Percentiles rank a stretch among this genome's conserved stretches.
These are phyloP conservation scores for Dioscorea zingiberensis DNA, from an alignment of 106 monocot genomes.

Conservation along the genomic window DNA sequence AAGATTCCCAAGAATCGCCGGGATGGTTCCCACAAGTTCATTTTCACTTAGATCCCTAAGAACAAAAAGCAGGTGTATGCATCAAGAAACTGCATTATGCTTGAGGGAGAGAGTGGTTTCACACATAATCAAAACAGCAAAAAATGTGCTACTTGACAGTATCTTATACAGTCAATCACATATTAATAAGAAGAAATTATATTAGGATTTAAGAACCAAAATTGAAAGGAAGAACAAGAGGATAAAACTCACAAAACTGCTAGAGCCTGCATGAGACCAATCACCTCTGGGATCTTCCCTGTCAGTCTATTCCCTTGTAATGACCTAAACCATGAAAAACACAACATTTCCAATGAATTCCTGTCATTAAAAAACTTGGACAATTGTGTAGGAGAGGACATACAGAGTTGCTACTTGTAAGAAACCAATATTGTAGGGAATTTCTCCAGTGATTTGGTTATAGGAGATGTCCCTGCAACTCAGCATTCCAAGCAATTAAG, in stretches of 20 bases:
- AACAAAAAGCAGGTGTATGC: slow-evolving; percentile 11
- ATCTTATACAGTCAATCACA: too few species aligned
- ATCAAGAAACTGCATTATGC: too few species aligned
- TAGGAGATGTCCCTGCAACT: slow-evolving; percentile 86
- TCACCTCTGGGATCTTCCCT: slow-evolving; percentile 94
- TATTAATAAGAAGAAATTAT: too few species aligned
- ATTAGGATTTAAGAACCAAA: too few species aligned
- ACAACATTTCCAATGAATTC: too few species aligned
- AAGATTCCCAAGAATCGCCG: slow-evolving; percentile 88
- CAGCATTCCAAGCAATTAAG: not conserved
- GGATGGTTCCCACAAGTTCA: slow-evolving; percentile 76
- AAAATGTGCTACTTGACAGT: too few species aligned
- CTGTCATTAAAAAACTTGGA: not conserved
- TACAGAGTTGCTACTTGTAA: slow-evolving; percentile 99
- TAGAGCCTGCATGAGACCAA: slow-evolving; percentile 99
- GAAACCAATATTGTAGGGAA: slow-evolving; percentile 97
- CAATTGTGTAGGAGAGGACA: not conserved
- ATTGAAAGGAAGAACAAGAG: not conserved
- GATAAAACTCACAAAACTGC: slow-evolving; percentile 72
- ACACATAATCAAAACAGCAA: too few species aligned
- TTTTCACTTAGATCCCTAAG: slow-evolving; percentile 98
- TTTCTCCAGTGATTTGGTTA: slow-evolving; percentile 86
- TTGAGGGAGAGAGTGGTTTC: too few species aligned
- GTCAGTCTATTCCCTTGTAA: slow-evolving; percentile 90
- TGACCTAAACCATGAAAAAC: slow-evolving; percentile 33